phyloP scores from a whole-genome alignment of 2,329 filamentous ascomycete species.

The Nigrospora sphaerica region DNA sequence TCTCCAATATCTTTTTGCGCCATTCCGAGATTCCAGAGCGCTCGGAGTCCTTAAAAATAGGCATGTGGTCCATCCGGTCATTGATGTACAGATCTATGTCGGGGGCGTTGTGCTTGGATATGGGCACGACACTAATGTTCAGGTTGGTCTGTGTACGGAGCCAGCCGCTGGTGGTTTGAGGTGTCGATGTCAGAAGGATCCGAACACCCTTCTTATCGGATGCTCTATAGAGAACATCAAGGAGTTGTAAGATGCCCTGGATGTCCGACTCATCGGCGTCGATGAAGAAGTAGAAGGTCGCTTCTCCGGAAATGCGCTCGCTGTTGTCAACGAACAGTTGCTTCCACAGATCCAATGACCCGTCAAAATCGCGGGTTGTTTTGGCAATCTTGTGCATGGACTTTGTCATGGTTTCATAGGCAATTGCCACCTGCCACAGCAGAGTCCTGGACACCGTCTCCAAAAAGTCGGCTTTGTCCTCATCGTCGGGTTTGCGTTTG shows the following conservation, averaged over 20 bases:
- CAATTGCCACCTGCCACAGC: conserved; percentile 24
- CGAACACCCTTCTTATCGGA: conserved; percentile 13
- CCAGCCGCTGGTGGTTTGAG: conserved; percentile 11
- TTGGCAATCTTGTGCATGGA: conserved; percentile 19
- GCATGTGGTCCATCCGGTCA: conserved; percentile 21
- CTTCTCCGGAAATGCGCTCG: conserved; percentile 19
- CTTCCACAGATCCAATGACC: conserved; percentile 20
- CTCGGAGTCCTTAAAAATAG: conserved; percentile 16
- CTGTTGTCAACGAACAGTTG: conserved; percentile 23
- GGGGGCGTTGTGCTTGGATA: conserved; percentile 15
- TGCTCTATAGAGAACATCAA: conserved; percentile 13
- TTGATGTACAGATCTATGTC: conserved; percentile 23
- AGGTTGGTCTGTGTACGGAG: conserved; percentile 7
- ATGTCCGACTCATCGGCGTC: conserved; percentile 18
- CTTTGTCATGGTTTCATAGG: conserved; percentile 24
- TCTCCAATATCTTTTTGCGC: conserved; percentile 21
- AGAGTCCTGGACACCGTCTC: conserved; percentile 17
- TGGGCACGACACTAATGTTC: conserved; percentile 12
- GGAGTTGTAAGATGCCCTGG: conserved; percentile 9
- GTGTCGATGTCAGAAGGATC: conserved; percentile 17
- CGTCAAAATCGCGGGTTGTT: conserved; percentile 14
- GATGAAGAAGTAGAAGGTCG: conserved; percentile 24
- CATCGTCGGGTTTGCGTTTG: conserved; percentile 19
- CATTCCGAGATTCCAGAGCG: conserved; percentile 20
- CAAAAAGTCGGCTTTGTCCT: conserved; percentile 12